phyloP scores from a whole-genome alignment of 78 protist species.

The Isochrysis galbana region DNA sequence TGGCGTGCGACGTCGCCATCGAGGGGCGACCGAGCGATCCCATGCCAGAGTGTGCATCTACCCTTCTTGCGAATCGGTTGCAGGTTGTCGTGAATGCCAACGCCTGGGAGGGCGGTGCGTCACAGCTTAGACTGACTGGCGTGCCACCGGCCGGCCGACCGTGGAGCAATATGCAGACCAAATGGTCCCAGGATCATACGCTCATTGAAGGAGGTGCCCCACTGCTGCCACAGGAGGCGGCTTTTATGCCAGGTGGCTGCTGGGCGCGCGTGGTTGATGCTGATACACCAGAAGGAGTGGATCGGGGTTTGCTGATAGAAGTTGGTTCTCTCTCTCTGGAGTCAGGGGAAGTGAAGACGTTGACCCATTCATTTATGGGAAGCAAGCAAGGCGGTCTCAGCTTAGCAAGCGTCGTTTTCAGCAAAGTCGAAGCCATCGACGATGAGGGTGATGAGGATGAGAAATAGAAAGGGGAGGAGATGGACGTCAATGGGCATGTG shows the following conservation, averaged over 20 bases:
- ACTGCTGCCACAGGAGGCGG: neutral
- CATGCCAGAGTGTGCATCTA: neutral
- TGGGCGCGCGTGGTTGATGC: neutral
- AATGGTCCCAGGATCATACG: neutral
- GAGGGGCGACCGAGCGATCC: neutral
- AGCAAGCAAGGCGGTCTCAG: too few species aligned
- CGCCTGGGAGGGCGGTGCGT: neutral
- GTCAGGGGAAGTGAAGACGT: neutral
- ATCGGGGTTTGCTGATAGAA: neutral
- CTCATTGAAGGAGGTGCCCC: neutral
- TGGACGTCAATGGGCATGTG: too few species aligned
- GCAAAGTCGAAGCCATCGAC: too few species aligned
- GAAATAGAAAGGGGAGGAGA: too few species aligned
- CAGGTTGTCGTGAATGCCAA: neutral
- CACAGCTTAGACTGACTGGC: neutral
- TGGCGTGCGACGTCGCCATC: neutral
- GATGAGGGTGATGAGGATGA: too few species aligned
- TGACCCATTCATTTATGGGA: too few species aligned
- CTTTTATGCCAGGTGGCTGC: neutral
- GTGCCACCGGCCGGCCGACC: neutral
- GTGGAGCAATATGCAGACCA: neutral
- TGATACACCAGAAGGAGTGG: neutral
- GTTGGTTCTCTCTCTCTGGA: neutral
- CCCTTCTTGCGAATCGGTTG: neutral
- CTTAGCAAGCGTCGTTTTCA: too few species aligned